Conservation (phyloP, 768 basidiomycete species). For the Amanita molliuscula region DNA sequence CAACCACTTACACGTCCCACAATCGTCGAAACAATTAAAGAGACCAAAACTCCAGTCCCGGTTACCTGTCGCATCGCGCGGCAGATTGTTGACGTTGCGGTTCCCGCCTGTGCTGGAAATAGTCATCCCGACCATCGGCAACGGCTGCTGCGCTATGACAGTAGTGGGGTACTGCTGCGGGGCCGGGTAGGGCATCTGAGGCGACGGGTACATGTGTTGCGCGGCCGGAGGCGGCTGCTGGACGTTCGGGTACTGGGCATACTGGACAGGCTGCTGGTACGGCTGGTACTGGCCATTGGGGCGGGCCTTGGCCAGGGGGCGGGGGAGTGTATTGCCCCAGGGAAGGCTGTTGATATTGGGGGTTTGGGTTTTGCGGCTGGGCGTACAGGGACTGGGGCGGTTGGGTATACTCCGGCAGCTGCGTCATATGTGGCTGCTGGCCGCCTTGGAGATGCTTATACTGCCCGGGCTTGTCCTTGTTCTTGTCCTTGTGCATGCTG, state of each 20-base stretch:
- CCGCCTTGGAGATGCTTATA: background rate
- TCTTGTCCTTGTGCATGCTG: background rate
- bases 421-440: too few species aligned
- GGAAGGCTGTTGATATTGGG: background rate
- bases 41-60: constrained; percentile 27
- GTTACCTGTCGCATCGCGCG: constrained; percentile 19
- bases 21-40: constrained; percentile 20
- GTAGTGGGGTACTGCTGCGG: background rate
- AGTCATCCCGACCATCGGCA: background rate
- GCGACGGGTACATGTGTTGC: background rate
- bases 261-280: background rate
- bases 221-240: background rate
- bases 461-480: background rate
- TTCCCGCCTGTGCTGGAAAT: constrained; percentile 20
- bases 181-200: background rate
- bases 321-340: background rate
- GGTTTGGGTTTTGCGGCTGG: background rate
- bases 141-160: background rate
- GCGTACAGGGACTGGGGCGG: background rate
- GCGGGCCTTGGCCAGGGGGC: background rate
- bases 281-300: background rate
- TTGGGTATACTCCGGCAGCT: background rate
- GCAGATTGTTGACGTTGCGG: constrained; percentile 24
- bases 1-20: constrained; percentile 19
- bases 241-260: background rate